Evolutionary conservation across 148 eudicot genomes (phyloP), one percentile per base, ranked within the genome.

Genomic region (Heliosperma pusillum): DNA sequence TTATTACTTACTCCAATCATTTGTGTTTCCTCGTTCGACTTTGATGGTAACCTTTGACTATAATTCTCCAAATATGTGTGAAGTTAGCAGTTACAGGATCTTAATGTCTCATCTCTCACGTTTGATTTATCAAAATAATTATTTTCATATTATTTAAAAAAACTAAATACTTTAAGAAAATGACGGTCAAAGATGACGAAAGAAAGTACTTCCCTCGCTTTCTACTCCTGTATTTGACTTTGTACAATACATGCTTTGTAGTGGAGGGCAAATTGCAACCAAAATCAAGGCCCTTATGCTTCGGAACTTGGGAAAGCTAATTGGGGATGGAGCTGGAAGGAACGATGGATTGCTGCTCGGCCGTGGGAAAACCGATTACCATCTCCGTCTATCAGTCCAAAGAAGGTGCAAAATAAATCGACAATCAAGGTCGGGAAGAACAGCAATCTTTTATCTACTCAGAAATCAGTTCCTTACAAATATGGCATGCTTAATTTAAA

Each of bases 241-340:
- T 13, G 4, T 30, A 36, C 9, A 16, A 40, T 69, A 0, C 40
- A 68, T 57, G 20, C 1, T 50, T 76, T n/a, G 79, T 84, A 93
- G 97, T 89, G 98, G 97, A 84, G 94, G 77, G 92, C 99, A 25
- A 88, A 87, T 80, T 74, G 83, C 40, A 81, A 72, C 76, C 86
- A 85, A 36, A 80, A 70, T 71, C 86, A 81, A 67, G 97, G 96
- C 0, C 73, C 78, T 13, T 72, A 82, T 76, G 73, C 83, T 74
- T 88, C 86, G 73, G 94, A 89, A 72, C 80, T 92, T 0, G 85
- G 93, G 61, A 92, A 88, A 84, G 86, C 89, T 58, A 85, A 83
- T 77, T 92, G 97, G 97, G 99, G 93, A 27, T 96, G 99, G 99
- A 96, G 99, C 82, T 96, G 99, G 97, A 92, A 80, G 76, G 99